A percentile compares a stretch with the other conserved stretches of the same genome.
Conservation (phyloP, 257 asterid species). For the Paulownia fortunei region DNA sequence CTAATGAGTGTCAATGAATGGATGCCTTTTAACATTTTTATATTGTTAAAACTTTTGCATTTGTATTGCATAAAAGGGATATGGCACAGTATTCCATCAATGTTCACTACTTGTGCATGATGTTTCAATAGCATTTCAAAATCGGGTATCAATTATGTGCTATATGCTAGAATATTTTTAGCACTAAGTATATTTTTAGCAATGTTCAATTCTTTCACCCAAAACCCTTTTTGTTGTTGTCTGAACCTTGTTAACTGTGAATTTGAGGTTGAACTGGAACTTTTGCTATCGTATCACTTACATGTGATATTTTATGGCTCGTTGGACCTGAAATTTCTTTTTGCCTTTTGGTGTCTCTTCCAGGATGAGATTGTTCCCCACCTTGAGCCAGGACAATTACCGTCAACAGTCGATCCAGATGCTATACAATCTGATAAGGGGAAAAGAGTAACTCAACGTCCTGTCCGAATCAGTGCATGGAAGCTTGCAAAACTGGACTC, state of each 20-base stretch:
- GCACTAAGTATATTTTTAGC: too few species aligned
- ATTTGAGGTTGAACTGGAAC: neutral
- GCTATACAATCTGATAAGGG: constrained; percentile 63
- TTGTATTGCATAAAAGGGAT: neutral
- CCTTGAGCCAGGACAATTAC: constrained; percentile 88
- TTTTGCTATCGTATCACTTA: neutral
- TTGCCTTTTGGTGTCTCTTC: neutral
- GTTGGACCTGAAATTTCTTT: neutral
- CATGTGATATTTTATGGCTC: neutral
- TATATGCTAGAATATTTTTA: too few species aligned
- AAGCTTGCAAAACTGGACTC: constrained; percentile 92
- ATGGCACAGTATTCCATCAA: neutral
- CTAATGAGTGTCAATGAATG: neutral
- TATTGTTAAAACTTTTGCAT: too few species aligned
- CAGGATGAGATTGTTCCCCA: constrained; percentile 94
- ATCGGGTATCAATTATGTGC: neutral
- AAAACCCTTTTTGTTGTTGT: neutral
- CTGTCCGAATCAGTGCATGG: constrained; percentile 92
- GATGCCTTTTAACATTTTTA: too few species aligned
- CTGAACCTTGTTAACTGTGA: neutral
- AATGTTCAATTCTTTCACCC: too few species aligned
- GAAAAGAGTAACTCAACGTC: constrained; percentile 67
- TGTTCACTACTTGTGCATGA: too few species aligned
- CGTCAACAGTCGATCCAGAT: constrained; percentile 96
- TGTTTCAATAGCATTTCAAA: neutral